These are phyloP conservation scores for Achaetomiella virescens DNA, from an alignment of 495 filamentous ascomycete species.

Conservation along the genomic window DNA sequence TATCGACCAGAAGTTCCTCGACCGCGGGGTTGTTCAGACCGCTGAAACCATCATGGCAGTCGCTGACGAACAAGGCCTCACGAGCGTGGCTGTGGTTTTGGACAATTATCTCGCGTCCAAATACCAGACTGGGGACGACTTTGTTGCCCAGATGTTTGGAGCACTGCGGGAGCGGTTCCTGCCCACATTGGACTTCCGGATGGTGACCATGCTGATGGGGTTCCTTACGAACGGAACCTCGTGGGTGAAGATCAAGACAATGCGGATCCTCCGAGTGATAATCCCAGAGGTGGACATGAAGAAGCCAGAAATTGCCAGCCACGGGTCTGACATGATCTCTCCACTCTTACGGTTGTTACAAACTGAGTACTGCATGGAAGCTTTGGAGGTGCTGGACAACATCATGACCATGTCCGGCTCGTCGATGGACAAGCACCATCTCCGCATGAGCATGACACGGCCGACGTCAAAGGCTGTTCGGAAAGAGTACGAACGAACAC, in stretches of 20 bases:
- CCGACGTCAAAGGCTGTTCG: slow-evolving; percentile 73
- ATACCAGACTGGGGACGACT: slow-evolving; percentile 68
- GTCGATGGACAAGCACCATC: slow-evolving; percentile 84
- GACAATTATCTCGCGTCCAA: slow-evolving; percentile 61
- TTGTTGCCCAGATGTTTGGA: slow-evolving; percentile 65
- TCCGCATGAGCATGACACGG: slow-evolving; percentile 94
- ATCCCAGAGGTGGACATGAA: slow-evolving; percentile 92
- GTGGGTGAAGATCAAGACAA: slow-evolving; percentile 87
- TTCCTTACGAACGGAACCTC: slow-evolving; percentile 78
- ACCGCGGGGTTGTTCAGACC: slow-evolving; percentile 49
- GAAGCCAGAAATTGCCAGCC: slow-evolving; percentile 78
- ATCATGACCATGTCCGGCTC: slow-evolving; percentile 92
- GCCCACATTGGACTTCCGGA: slow-evolving; percentile 74
- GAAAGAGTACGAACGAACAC: slow-evolving; percentile 90
- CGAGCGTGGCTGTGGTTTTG: slow-evolving; percentile 54
- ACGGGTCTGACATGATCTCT: slow-evolving; percentile 93
- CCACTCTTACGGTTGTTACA: slow-evolving; percentile 85
- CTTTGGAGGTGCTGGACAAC: slow-evolving; percentile 83
- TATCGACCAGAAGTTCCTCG: slow-evolving; percentile 59
- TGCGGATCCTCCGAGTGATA: slow-evolving; percentile 79
- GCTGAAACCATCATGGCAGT: slow-evolving; percentile 64
- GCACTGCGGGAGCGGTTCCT: slow-evolving; percentile 76
- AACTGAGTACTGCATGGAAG: slow-evolving; percentile 88
- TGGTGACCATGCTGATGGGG: slow-evolving; percentile 85
- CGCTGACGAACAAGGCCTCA: slow-evolving; percentile 62